A percentile compares a stretch with the other conserved stretches of the same genome.
Conservation (phyloP, 179 eudicot genomes). For the Vitellaria paradoxa region DNA sequence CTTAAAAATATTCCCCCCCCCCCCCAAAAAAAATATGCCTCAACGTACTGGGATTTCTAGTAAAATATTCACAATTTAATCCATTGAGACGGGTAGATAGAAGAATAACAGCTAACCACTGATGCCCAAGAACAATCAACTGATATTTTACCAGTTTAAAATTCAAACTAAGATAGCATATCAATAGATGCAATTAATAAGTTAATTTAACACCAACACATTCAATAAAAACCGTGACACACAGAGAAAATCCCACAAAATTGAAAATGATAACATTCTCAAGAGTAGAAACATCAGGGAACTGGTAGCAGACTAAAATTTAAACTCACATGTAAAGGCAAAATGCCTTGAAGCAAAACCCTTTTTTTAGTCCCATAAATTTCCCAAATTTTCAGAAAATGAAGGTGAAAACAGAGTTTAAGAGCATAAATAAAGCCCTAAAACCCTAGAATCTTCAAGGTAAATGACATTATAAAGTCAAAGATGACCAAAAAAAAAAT, state of each 20-base stretch:
- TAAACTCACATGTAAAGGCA: too few species aligned
- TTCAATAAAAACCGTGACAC: not conserved
- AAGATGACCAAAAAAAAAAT: not conserved
- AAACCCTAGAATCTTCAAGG: not conserved
- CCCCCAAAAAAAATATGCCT: not conserved
- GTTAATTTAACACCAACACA: not conserved
- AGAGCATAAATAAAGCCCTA: not conserved
- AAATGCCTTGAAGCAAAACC: too few species aligned
- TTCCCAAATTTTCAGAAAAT: not conserved
- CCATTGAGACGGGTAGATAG: not conserved
- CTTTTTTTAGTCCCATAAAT: too few species aligned
- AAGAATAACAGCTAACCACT: not conserved
- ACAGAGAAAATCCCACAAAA: slow-evolving; percentile 3
- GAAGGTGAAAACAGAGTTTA: not conserved
- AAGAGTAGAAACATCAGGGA: not conserved
- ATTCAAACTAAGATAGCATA: not conserved
- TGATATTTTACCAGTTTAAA: not conserved
- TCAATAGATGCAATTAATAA: not conserved
- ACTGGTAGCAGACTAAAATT: too few species aligned
- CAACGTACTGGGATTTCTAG: not conserved
- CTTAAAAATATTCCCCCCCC: not conserved
- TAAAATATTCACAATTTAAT: not conserved
- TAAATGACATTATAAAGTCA: not conserved
- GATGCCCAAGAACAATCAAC: not conserved
- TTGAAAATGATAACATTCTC: not conserved